Conservation (phyloP, 2,329 filamentous ascomycete species). For the Mariannaea sp. region DNA sequence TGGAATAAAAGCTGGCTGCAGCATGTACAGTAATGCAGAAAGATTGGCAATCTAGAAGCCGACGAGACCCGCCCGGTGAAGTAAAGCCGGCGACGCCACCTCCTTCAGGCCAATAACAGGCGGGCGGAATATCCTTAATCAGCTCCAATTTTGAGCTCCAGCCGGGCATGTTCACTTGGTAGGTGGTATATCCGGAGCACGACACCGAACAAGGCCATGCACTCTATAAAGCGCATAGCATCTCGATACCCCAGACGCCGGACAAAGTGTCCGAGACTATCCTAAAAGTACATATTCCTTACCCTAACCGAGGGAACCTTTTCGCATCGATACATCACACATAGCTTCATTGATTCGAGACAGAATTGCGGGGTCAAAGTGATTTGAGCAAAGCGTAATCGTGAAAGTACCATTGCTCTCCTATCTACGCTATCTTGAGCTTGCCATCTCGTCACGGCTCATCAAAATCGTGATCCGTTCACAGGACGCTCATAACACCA, state of each 20-base stretch:
- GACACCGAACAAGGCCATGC: constrained; percentile 8
- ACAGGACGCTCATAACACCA: constrained; percentile 31
- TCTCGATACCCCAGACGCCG: constrained; percentile 7
- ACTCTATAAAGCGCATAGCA: constrained; percentile 23
- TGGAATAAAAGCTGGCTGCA: constrained; percentile 31
- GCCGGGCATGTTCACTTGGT: constrained; percentile 9
- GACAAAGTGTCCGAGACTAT: constrained; percentile 1
- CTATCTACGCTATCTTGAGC: constrained; percentile 30
- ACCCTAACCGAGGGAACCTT: no score
- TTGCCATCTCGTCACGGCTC: constrained; percentile 25
- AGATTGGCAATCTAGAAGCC: constrained; percentile 34
- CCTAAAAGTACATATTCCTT: no score
- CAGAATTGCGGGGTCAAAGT: constrained; percentile 10
- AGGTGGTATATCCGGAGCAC: constrained; percentile 10
- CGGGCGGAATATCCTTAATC: constrained; percentile 29
- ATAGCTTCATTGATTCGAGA: background rate
- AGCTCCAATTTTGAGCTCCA: constrained; percentile 21
- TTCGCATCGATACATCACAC: background rate
- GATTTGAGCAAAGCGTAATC: constrained; percentile 22
- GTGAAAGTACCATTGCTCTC: constrained; percentile 31
- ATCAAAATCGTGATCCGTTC: constrained; percentile 29
- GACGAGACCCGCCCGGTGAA: constrained; percentile 33
- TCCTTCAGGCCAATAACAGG: constrained; percentile 26
- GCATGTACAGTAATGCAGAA: constrained; percentile 36
- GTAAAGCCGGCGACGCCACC: constrained; percentile 24